Evolutionary conservation across 2,329 filamentous ascomycete species (phyloP), one percentile per base, ranked within the genome.

Genomic region (Pseudocercospora crystallina): DNA sequence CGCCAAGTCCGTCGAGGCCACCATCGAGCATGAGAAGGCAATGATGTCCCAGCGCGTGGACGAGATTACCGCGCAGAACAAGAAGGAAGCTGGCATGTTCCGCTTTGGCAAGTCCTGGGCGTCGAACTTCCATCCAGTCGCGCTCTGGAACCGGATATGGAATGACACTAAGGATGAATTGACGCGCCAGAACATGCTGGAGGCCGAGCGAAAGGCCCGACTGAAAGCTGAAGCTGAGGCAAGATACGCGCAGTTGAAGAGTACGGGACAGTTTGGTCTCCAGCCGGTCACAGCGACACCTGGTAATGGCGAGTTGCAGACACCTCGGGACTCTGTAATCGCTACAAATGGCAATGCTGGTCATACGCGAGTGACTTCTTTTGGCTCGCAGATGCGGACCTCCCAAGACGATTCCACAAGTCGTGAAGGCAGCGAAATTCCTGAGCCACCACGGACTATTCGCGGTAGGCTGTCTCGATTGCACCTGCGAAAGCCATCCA

Each of bases 81-180:
- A 62, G 47, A 71, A 70, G 45, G 66, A 71, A 11, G 42, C 49
- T 71, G 74, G 76, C 9, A 74, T 82, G 31, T 80, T 80, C 58
- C 72, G 75, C 5, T 81, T 83, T 57, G 79, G 80, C 32, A 80
- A 77, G 59, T 76, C 74, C 2, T 70, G 82, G 49, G 76, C 76
- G 5, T 73, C 76, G 10, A 74, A 74, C 14, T 80, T 83, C 63
- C 80, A 80, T 54, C 77, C 80, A 2, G 71, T 76, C 43, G 76
- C 75, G 10, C 65, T 75, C 10, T 77, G 75, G 74, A 68, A 71
- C 5, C 68, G 67, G 35, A 65, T 71, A 30, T 79, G 75, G 74
- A 76, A 73, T 58, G 69, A 71, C 29, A 62, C 66, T 20, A 71
- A 74, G 11, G 73, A 78, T 42, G 69, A 73, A 40, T 65, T 71